Evolutionary conservation across 2,329 filamentous ascomycete species (phyloP).

Genomic region (Aureobasidium musti): DNA sequence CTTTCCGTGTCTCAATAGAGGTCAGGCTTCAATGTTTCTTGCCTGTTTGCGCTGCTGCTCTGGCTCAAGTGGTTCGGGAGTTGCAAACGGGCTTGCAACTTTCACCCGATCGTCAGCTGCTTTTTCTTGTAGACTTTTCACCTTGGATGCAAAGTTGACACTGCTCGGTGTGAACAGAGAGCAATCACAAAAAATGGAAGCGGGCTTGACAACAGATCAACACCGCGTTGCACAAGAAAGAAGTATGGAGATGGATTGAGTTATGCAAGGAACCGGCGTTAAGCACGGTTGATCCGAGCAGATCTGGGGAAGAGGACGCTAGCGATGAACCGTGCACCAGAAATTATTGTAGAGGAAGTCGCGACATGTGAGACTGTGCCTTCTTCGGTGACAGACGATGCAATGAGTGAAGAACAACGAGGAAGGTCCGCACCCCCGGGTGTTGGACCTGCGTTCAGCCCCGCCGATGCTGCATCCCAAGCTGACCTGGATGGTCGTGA

Average conservation of each 20-base stretch:
- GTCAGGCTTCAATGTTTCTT: not conserved
- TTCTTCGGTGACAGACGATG: constrained; percentile 4
- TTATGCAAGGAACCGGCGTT: constrained; percentile 23
- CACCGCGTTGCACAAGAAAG: constrained; percentile 20
- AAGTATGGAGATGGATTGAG: constrained; percentile 18
- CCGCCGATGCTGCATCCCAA: not conserved
- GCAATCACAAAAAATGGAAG: not conserved
- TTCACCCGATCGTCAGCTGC: not conserved
- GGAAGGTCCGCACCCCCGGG: constrained; percentile 28
- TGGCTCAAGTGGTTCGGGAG: not conserved
- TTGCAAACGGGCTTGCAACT: not conserved
- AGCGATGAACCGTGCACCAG: constrained; percentile 23
- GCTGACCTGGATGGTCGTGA: constrained; percentile 1
- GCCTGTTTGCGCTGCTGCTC: constrained; percentile 9
- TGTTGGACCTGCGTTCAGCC: constrained; percentile 28
- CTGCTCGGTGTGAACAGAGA: not conserved
- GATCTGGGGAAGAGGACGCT: constrained; percentile 25
- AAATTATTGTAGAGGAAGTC: constrained; percentile 23
- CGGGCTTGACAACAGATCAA: constrained; percentile 23
- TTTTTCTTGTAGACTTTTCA: not conserved
- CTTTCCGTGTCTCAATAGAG: constrained; percentile 15
- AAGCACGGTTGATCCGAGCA: not conserved
- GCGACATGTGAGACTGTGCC: constrained; percentile 16
- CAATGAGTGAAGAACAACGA: constrained; percentile 29
- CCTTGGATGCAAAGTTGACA: not conserved